Evolutionary conservation across 345 rosid species (phyloP).

Genomic region (Lepidium aucheri): DNA sequence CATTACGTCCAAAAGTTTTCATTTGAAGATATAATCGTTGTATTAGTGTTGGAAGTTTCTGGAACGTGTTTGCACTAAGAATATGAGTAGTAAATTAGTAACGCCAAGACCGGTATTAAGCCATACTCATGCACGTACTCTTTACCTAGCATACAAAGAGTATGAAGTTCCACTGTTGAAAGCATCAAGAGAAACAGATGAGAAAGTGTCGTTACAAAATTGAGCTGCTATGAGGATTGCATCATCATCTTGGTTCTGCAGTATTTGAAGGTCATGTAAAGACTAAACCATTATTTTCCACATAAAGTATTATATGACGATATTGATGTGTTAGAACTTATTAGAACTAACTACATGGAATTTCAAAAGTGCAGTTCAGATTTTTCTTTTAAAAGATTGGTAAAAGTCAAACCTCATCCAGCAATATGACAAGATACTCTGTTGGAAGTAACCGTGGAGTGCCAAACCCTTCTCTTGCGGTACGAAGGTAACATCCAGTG

Average conservation of each 20-base stretch:
- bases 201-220: conserved; percentile 79
- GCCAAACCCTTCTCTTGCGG: conserved; percentile 86
- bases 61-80: conserved; percentile 1
- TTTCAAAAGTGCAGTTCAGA: neutral
- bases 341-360: neutral
- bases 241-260: conserved; percentile 85
- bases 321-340: neutral
- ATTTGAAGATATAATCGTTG: neutral
- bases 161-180: conserved; percentile 52
- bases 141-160: conserved; percentile 79
- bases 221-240: conserved; percentile 73
- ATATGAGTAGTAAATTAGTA: conserved; percentile 5
- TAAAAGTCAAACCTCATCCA: conserved; percentile 59
- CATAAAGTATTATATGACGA: neutral
- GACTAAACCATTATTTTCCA: neutral
- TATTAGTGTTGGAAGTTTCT: neutral
- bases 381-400: neutral
- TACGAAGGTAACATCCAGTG: conserved; percentile 87
- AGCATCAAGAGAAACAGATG: conserved; percentile 61
- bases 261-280: conserved; percentile 5
- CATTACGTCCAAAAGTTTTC: conserved; percentile 1
- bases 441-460: conserved; percentile 81
- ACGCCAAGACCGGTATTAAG: neutral
- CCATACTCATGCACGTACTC: neutral
- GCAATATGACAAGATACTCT: conserved; percentile 79